phyloP scores from a whole-genome alignment of 495 filamentous ascomycete species.

The Penicillium atrosanguineum region DNA sequence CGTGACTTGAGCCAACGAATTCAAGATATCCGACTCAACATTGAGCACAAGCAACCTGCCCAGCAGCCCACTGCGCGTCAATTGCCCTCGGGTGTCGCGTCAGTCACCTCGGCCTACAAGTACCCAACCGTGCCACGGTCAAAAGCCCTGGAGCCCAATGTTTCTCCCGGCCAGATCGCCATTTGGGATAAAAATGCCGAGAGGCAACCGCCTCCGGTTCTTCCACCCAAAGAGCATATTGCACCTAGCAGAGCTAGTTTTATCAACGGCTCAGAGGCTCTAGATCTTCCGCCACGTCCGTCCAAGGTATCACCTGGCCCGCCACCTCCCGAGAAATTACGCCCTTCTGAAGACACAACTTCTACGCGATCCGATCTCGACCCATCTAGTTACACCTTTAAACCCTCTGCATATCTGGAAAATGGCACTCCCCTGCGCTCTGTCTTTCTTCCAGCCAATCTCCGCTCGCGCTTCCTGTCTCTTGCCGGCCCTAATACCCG shows the following conservation, averaged over 20 bases:
- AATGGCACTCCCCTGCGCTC: constrained; percentile 82
- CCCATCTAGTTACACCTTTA: constrained; percentile 69
- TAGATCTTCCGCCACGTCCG: constrained; percentile 21
- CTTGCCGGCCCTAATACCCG: constrained; percentile 73
- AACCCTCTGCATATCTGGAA: constrained; percentile 82
- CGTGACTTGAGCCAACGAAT: constrained; percentile 47
- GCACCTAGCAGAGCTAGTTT: constrained; percentile 18
- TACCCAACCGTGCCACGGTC: constrained; percentile 57
- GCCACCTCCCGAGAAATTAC: constrained; percentile 35
- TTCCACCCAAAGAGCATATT: constrained; percentile 48
- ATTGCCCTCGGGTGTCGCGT: constrained; percentile 9
- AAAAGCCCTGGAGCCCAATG: constrained; percentile 25
- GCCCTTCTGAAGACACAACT: constrained; percentile 23
- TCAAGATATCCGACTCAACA: constrained; percentile 40
- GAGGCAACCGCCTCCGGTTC: constrained; percentile 42
- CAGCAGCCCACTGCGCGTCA: constrained; percentile 15
- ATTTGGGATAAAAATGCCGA: constrained; percentile 24
- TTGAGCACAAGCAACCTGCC: constrained; percentile 25
- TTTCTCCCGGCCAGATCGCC: constrained; percentile 17
- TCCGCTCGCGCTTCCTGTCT: constrained; percentile 70
- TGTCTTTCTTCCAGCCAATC: constrained; percentile 74
- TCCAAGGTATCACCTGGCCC: constrained; percentile 29
- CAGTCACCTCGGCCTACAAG: constrained; percentile 36
- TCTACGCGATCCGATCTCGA: constrained; percentile 35
- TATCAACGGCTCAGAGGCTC: constrained; percentile 16